A percentile compares a stretch with the other conserved stretches of the same genome.
phyloP scores from a whole-genome alignment of 1,139 yeast genomes.

The Yamadazyma sp. region DNA sequence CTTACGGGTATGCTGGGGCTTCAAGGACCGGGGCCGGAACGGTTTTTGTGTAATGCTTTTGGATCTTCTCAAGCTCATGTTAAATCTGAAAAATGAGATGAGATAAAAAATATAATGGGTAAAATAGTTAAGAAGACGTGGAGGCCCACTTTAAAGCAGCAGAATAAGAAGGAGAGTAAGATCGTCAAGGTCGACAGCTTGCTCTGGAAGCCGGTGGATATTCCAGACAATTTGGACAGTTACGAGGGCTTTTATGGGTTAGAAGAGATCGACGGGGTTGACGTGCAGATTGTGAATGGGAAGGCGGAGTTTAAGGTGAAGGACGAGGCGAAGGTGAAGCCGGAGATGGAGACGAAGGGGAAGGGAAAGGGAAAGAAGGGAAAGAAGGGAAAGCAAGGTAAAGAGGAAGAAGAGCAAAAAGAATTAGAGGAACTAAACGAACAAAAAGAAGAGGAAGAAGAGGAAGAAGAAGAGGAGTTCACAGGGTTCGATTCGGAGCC shows the following conservation, averaged over 20 bases:
- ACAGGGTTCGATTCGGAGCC: constrained; percentile 22
- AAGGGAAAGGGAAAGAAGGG: constrained; percentile 8
- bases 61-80: neutral
- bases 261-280: constrained; percentile 94
- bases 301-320: constrained; percentile 59
- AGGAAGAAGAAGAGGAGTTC: constrained; percentile 22
- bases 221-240: constrained; percentile 83
- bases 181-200: constrained; percentile 45
- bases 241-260: constrained; percentile 89
- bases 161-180: constrained; percentile 28
- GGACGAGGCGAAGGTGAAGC: constrained; percentile 28
- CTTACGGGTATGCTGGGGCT: constrained; percentile 66
- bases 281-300: constrained; percentile 67
- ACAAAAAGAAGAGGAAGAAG: constrained; percentile 12
- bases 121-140: constrained; percentile 1
- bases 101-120: neutral
- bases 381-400: constrained; percentile 8
- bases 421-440: constrained; percentile 15
- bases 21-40: constrained; percentile 37
- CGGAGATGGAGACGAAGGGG: neutral
- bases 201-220: constrained; percentile 78
- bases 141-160: constrained; percentile 8
- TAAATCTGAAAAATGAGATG: constrained; percentile 1
- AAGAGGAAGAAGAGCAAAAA: constrained; percentile 13
- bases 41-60: constrained; percentile 20